Evolutionary conservation across 1,139 yeast genomes (phyloP), one percentile per base, ranked within the genome.

Genomic region (Diutina rugosa): DNA sequence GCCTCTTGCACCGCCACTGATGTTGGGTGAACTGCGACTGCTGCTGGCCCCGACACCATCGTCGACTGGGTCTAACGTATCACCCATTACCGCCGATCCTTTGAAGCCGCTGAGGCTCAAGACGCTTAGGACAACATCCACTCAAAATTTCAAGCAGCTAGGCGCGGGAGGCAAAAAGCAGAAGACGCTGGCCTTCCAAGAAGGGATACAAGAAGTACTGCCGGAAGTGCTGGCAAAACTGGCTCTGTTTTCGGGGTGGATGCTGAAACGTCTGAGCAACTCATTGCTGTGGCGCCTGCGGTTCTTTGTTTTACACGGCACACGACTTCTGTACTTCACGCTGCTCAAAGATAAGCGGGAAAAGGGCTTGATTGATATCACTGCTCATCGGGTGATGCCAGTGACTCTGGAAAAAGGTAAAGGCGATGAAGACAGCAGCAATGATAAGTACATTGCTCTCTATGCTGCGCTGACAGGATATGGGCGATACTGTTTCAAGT

Each of bases 401-500:
- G 68, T 76, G 21, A 78, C 77, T 57, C 44, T n/a, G 44, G 53
- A 49, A 10, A 49, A 49, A 12, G 7, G 14, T n/a, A 49, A 30
- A 8, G 18, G 26, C 28, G 28, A 16, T 14, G 53, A 49, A 4
- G 44, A 32, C 29, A 32, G 18, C 35, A 48, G 28, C 51, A 85
- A 83, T 57, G 97, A 90, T 68, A 81, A 87, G 65, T 77, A 88
- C 59, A 84, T 90, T 53, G 88, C 97, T 0, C 72, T 91, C 57
- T 88, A 88, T 70, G 97, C 98, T 0, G 93, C 97, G 1, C 84
- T 95, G 45, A 87, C 96, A 4, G 97, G 97, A 14, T 87, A 88
- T 56, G 98, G 98, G 18, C 78, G 96, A 54, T 89, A 83, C 67
- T 90, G 97, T 65, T 93, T 93, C 74, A 93, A 93, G 69, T 69